Percentiles rank a stretch among this genome's conserved stretches.
phyloP scores from a whole-genome alignment of 1,139 yeast genomes.

The Geotrichum citri-aurantii region DNA sequence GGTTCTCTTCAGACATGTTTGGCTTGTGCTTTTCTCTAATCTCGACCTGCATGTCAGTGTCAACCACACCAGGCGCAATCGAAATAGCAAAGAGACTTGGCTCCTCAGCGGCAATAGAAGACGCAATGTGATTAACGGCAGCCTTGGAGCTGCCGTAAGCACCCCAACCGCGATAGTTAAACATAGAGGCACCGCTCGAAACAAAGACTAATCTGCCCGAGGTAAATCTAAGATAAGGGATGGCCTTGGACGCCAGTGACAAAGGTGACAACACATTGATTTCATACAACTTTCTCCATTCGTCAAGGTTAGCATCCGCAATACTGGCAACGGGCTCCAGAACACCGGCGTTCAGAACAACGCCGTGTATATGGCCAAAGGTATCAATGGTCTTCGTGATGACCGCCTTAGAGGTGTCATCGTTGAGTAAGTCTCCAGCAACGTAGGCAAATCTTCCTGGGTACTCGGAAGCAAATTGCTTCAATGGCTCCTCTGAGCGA shows the following conservation, averaged over 20 bases:
- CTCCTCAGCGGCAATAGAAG: conserved; percentile 64
- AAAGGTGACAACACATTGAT: conserved; percentile 77
- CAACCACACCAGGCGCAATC: conserved; percentile 91
- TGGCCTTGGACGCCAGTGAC: conserved; percentile 46
- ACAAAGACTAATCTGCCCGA: conserved; percentile 68
- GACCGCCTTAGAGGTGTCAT: conserved; percentile 38
- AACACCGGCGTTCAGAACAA: conserved; percentile 84
- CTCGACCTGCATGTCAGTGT: conserved; percentile 75
- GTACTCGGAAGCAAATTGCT: conserved; percentile 33
- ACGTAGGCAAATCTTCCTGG: conserved; percentile 23
- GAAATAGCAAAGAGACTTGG: conserved; percentile 53
- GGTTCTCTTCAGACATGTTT: conserved; percentile 53
- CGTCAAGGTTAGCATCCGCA: conserved; percentile 43
- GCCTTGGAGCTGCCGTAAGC: conserved; percentile 91
- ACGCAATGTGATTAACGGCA: conserved; percentile 70
- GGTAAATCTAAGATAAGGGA: conserved; percentile 54
- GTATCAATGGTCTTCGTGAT: conserved; percentile 45
- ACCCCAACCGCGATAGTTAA: conserved; percentile 68
- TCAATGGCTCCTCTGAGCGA: conserved; percentile 49
- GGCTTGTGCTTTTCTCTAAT: conserved; percentile 56
- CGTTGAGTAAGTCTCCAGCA: conserved; percentile 63
- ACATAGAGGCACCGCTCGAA: conserved; percentile 76
- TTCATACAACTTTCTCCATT: conserved; percentile 65
- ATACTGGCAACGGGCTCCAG: conserved; percentile 70
- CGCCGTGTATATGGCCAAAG: conserved; percentile 60